These are phyloP conservation scores for Fusarium avenaceum DNA, from an alignment of 2,329 filamentous ascomycete species.

Conservation along the genomic window DNA sequence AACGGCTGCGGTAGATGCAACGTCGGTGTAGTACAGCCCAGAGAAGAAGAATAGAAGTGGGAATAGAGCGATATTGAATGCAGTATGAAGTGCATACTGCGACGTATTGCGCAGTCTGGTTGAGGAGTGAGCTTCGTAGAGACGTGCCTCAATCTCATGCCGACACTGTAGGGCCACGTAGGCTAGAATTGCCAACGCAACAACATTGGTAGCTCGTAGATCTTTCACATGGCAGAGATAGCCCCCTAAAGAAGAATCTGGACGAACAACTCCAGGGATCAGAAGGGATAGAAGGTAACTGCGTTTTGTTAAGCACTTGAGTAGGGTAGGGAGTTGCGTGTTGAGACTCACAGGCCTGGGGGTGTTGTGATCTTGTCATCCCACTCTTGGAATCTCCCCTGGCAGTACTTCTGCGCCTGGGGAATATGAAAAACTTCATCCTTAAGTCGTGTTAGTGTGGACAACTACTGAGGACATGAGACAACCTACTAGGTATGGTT, in stretches of 20 bases:
- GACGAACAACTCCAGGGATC: constrained; percentile 42
- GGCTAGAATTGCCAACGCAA: constrained; percentile 57
- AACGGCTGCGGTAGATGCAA: constrained; percentile 83
- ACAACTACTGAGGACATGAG: no score
- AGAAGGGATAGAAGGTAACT: constrained; percentile 63
- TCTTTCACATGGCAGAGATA: constrained; percentile 50
- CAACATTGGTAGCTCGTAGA: constrained; percentile 64
- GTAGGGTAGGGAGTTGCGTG: not conserved
- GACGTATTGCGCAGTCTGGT: constrained; percentile 50
- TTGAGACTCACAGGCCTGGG: constrained; percentile 76
- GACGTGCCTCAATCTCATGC: constrained; percentile 62
- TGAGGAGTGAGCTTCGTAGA: constrained; percentile 46
- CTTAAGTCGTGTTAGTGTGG: constrained; percentile 58
- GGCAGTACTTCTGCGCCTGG: constrained; percentile 90
- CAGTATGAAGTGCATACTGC: constrained; percentile 68
- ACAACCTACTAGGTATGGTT: constrained; percentile 67
- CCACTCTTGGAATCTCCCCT: constrained; percentile 81
- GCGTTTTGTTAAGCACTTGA: constrained; percentile 15
- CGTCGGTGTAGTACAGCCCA: constrained; percentile 93
- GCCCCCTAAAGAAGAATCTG: constrained; percentile 14
- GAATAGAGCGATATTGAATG: constrained; percentile 85
- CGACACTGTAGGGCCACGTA: constrained; percentile 66
- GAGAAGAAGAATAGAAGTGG: constrained; percentile 97
- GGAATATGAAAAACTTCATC: constrained; percentile 92
- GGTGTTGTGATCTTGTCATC: constrained; percentile 98